A percentile compares a stretch with the other conserved stretches of the same genome.
These are phyloP conservation scores for Hortaea sp. DNA, from an alignment of 2,329 filamentous ascomycete genomes.

Conservation along the genomic window DNA sequence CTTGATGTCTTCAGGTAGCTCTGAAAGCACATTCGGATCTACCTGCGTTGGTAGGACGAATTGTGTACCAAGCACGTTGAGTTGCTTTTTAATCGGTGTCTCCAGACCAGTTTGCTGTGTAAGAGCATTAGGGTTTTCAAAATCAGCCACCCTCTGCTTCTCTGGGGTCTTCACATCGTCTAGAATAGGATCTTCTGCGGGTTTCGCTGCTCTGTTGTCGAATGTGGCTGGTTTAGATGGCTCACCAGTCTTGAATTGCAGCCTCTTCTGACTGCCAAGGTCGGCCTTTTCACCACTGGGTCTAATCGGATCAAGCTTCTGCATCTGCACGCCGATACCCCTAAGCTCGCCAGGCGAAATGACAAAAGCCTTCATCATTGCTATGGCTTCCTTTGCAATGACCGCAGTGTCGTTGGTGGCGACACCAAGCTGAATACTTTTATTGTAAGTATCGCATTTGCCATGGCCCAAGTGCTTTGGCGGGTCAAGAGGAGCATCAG, in stretches of 20 bases:
- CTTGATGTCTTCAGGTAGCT: conserved; percentile 75
- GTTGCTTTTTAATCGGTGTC: conserved; percentile 50
- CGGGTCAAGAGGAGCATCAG: conserved; percentile 81
- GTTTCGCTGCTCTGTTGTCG: conserved; percentile 9
- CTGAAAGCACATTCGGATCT: conserved; percentile 71
- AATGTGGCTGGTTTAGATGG: conserved; percentile 25
- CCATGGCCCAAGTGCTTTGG: conserved; percentile 91
- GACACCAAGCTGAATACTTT: conserved; percentile 71
- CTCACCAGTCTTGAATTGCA: conserved; percentile 57
- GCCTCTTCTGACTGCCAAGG: conserved; percentile 67
- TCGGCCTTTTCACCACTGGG: conserved; percentile 37
- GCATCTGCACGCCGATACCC: conserved; percentile 86
- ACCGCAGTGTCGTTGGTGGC: conserved; percentile 65
- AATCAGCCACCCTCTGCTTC: conserved; percentile 18
- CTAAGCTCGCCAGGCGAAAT: conserved; percentile 89
- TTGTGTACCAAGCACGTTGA: conserved; percentile 79
- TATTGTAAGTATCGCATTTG: conserved; percentile 90
- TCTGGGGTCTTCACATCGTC: conserved; percentile 35
- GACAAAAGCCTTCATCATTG: conserved; percentile 67
- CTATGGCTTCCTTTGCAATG: conserved; percentile 74
- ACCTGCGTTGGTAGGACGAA: conserved; percentile 81
- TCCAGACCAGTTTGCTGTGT: conserved; percentile 23
- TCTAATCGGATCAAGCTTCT: conserved; percentile 76
- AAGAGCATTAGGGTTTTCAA: conserved; percentile 23
- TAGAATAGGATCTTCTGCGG: conserved; percentile 33